Base-by-base conservation (phyloP, 768 basidiomycete genomes). In the Asterophora lycoperdoides region DNA sequence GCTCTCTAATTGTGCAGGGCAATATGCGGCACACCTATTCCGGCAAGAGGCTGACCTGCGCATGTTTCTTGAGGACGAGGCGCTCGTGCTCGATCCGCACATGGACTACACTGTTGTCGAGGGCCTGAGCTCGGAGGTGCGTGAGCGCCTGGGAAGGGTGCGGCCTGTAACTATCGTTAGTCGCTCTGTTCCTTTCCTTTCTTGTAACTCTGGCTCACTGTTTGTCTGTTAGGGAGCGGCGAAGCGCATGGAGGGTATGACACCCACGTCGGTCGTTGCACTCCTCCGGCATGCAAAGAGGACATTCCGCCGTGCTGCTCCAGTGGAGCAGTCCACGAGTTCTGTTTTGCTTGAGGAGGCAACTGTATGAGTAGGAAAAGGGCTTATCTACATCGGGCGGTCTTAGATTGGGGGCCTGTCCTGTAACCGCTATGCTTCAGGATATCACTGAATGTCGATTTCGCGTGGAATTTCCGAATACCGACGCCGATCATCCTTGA, bases 211-310 rank as follows among this genome's bases (percentile, higher is more conserved):
- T 32, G 30, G 8, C 13, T 20, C 32, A 26, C 19, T 35, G 11
- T 8, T 36, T 49, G 19, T 19, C 48, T 5, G 53, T 26, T 3
- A 93, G 91, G 92, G 92, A n/a, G 86, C 87, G 3, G 93, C 88
- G 13, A 93, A 92, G 64, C 73, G 92, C 20, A 92, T 94, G 81
- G 92, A 94, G 61, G 93, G 93, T 7, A 89, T 94, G 79, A 95
- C 93, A 3, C 92, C 92, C 2, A 76, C 83, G 0, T 80, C 81
- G 1, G 68, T 87, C n/a, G 73, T 91, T 10, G 72, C 73, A 34
- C 62, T 94, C 19, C 68, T 93, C 53, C 79, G 76, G 56, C 76
- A 89, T 60, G 82, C 87, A 5, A 77, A 75, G 52, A 61, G 71
- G 48, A 74, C 68, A 14, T 69, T 32, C 34, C 44, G 34, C 13